Conservation (phyloP, 2,329 filamentous ascomycete genomes). For the Fusarium guadeloupense region DNA sequence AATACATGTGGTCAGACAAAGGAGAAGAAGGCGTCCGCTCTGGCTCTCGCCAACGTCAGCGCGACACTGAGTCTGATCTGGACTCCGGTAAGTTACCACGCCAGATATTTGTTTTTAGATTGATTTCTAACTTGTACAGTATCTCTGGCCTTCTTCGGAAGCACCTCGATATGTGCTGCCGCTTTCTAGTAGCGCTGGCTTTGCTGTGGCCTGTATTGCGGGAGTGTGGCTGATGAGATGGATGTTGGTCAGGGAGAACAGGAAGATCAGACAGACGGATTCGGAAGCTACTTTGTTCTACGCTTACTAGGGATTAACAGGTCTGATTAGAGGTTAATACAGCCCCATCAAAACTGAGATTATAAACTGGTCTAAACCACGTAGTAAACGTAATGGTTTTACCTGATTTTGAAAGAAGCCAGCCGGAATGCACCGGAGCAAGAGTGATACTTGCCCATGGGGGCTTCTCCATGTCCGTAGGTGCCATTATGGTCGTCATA, state of each 20-base stretch:
- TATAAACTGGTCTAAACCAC: too few species aligned
- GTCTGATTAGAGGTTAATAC: too few species aligned
- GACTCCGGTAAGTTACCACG: conserved; percentile 21
- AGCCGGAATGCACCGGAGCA: too few species aligned
- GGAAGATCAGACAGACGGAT: conserved; percentile 38
- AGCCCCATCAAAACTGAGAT: too few species aligned
- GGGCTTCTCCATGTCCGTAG: too few species aligned
- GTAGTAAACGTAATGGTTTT: too few species aligned
- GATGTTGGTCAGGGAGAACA: conserved; percentile 43
- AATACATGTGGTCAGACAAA: conserved; percentile 55
- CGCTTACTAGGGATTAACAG: conserved; percentile 22
- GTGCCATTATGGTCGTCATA: too few species aligned
- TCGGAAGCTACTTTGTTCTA: conserved; percentile 39
- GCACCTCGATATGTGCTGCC: conserved; percentile 36
- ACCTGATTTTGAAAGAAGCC: too few species aligned
- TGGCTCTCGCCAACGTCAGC: conserved; percentile 45
- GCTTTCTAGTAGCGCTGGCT: conserved; percentile 33
- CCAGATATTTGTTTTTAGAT: rapidly evolving
- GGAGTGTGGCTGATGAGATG: conserved; percentile 41
- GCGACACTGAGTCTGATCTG: conserved; percentile 35
- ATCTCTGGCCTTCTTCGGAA: conserved; percentile 34
- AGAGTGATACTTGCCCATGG: too few species aligned
- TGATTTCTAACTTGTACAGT: conserved; percentile 5
- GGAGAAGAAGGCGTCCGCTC: conserved; percentile 58
- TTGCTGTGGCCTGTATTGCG: conserved; percentile 48